These are phyloP conservation scores for Silene conica DNA, from an alignment of 148 eudicot species.

Conservation along the genomic window DNA sequence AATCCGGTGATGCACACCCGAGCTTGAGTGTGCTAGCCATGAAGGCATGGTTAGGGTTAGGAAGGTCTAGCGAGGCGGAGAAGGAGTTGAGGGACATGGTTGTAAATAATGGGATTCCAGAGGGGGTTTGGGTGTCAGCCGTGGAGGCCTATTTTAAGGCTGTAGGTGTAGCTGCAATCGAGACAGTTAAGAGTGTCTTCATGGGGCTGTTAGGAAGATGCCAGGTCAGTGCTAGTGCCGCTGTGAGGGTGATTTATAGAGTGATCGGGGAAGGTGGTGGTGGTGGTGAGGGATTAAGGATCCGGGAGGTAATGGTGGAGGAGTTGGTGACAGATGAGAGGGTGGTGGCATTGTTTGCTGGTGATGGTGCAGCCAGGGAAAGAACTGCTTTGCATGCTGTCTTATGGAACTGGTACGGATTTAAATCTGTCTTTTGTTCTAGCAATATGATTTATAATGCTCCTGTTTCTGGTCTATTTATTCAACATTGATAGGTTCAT, in stretches of 20 bases:
- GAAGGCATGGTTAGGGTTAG: constrained; percentile 95
- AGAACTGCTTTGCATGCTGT: constrained; percentile 83
- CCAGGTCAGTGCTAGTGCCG: constrained; percentile 70
- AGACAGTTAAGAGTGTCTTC: constrained; percentile 75
- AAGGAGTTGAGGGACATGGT: constrained; percentile 83
- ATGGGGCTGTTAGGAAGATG: constrained; percentile 75
- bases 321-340: constrained; percentile 81
- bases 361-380: constrained; percentile 62
- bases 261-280: constrained; percentile 56
- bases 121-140: constrained; percentile 85
- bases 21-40: constrained; percentile 89
- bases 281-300: constrained; percentile 46
- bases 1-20: constrained; percentile 56
- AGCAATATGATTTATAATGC: background rate
- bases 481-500: background rate
- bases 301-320: constrained; percentile 65
- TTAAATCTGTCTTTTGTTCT: constrained; percentile 3
- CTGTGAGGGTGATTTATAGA: constrained; percentile 65
- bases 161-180: constrained; percentile 78
- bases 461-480: background rate
- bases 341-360: constrained; percentile 65
- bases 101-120: constrained; percentile 68
- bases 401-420: constrained; percentile 75
- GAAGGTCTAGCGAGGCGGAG: constrained; percentile 82
- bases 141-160: constrained; percentile 79